These are phyloP conservation scores for Vitis labrusca DNA, from an alignment of 164 flowering plant species.

Conservation along the genomic window DNA sequence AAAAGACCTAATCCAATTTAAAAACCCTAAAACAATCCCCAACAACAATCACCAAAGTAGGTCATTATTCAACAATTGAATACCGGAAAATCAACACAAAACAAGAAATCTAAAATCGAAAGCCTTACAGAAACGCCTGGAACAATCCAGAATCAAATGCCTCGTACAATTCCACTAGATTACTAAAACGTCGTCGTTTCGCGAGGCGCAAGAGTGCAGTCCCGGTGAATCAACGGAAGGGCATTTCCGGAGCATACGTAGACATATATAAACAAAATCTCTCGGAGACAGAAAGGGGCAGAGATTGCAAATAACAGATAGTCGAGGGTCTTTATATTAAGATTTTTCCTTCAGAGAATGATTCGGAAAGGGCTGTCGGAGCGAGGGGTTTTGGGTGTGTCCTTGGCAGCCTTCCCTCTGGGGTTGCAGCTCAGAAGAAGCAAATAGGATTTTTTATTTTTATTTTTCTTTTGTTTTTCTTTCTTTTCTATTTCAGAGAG, in stretches of 20 bases:
- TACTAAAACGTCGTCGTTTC: not conserved
- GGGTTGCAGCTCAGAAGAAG: conserved; percentile 9
- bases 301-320: conserved; percentile 11
- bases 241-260: conserved; percentile 1
- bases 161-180: not conserved
- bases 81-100: not conserved
- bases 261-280: not conserved
- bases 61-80: not conserved
- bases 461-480: too few species aligned
- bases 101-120: not conserved
- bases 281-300: conserved; percentile 12
- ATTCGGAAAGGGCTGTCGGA: conserved; percentile 1
- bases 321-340: conserved; percentile 3
- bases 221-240: not conserved
- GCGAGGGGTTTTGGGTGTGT: not conserved
- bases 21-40: too few species aligned
- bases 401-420: not conserved
- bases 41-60: not conserved
- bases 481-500: not conserved
- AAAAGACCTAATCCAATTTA: too few species aligned
- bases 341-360: too few species aligned
- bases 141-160: conserved; percentile 8
- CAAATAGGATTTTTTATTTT: not conserved
- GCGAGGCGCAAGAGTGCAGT: not conserved
- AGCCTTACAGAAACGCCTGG: conserved; percentile 20